Percentiles rank a stretch among this genome's conserved stretches.
phyloP scores from a whole-genome alignment of 495 filamentous ascomycete genomes.

The Aspergillus campestris region DNA sequence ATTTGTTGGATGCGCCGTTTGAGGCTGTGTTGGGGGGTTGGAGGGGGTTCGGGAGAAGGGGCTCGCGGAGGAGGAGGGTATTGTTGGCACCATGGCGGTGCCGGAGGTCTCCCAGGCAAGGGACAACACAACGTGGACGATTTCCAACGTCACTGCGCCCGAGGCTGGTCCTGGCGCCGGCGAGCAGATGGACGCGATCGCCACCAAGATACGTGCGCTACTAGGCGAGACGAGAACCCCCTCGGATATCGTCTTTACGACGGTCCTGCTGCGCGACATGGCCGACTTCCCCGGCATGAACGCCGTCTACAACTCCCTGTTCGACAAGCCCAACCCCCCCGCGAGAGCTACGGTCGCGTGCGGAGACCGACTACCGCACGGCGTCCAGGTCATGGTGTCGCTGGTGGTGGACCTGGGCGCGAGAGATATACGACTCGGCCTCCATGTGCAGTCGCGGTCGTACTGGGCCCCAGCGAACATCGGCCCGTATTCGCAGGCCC shows the following conservation, averaged over 20 bases:
- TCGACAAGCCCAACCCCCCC: constrained; percentile 71
- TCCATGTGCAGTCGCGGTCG: constrained; percentile 88
- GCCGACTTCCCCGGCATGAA: constrained; percentile 68
- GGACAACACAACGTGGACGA: constrained; percentile 23
- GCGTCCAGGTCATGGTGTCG: constrained; percentile 54
- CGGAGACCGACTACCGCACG: constrained; percentile 50
- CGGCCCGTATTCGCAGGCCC: constrained; percentile 91
- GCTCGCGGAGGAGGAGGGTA: neutral
- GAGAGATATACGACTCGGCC: constrained; percentile 36
- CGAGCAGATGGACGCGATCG: constrained; percentile 40
- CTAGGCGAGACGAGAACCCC: constrained; percentile 23
- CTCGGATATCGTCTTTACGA: constrained; percentile 60
- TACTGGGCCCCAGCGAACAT: constrained; percentile 99
- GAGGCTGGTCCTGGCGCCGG: constrained; percentile 29
- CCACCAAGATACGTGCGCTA: constrained; percentile 24
- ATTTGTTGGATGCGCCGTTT: constrained; percentile 39
- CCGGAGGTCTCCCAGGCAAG: constrained; percentile 11
- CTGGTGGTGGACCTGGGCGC: constrained; percentile 34
- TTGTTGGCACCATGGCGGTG: constrained; percentile 7
- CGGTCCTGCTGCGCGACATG: constrained; percentile 74
- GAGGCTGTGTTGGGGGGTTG: constrained; percentile 17
- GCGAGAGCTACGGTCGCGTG: constrained; percentile 76
- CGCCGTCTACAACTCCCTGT: constrained; percentile 57
- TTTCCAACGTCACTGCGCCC: constrained; percentile 37
- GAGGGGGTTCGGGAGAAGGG: constrained; percentile 1